Base-by-base conservation (phyloP, 805 yeast species). In the Lipomyces lipofer region DNA sequence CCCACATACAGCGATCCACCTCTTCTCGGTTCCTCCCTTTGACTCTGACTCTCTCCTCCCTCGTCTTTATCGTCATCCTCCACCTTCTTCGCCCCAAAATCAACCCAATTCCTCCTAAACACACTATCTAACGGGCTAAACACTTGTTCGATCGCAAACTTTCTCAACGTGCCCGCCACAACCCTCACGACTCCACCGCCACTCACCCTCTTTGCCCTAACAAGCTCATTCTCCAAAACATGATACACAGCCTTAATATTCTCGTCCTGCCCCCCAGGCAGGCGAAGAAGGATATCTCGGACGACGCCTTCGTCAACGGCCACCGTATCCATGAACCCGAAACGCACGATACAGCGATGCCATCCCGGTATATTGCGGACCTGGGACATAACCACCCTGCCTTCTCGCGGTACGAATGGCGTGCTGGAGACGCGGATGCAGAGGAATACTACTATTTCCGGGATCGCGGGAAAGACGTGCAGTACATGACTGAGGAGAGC, bases 271-370 rank as follows among this genome's bases (percentile, higher is more conserved):
- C n/a, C n/a, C n/a, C n/a, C n/a, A n/a, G n/a, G n/a, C 22, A 36
- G 15, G 36, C 15, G 35, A n/a, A 27, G 9, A 9, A 52, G 17
- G 22, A 56, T 40, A 21, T 42, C 29, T 7, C 32, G 28, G n/a
- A 57, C 33, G 9, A 49, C 8, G n/a, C 15, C 43, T 28, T 52
- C 51, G 39, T 47, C 60, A 27, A 72, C 49, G 19, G 43, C 49
- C 2, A 68, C 62, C 17, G 61, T 62, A 42, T 76, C 79, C 78
- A 75, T 76, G 64, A 78, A 80, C 2, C 84, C 84, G 54, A 73
- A 78, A 24, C 79, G 68, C 5, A 79, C 59, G 13, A 78, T 68
- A 54, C 82, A 78, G 54, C 78, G 68, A 67, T 75, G 77, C 60
- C 78, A 77, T 0, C 82, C 80, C 1, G 74, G 71, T 24, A 75